Conservation (phyloP, 1,139 yeast species). For the Pichia sp. region DNA sequence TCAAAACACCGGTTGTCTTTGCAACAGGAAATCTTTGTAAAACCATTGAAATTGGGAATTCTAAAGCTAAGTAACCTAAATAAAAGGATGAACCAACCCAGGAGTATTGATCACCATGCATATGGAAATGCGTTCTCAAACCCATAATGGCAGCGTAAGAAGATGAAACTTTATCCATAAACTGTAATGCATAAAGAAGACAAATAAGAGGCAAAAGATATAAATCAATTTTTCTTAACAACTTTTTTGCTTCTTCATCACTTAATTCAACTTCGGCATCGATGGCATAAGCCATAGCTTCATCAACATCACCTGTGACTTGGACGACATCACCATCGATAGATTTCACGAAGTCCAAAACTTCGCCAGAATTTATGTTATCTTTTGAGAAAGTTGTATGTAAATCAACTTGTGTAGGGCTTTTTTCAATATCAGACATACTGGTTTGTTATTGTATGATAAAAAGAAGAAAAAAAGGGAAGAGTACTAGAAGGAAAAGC, state of each 20-base stretch:
- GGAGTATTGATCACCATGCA: conserved; percentile 47
- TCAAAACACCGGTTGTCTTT: conserved; percentile 32
- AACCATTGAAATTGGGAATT: conserved; percentile 38
- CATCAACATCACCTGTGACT: conserved; percentile 31
- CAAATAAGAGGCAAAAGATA: conserved; percentile 51
- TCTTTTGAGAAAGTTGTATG: conserved; percentile 27
- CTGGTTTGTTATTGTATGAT: not conserved
- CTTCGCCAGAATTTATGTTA: conserved; percentile 26
- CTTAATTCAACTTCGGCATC: conserved; percentile 24
- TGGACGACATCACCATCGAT: conserved; percentile 30
- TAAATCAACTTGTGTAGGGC: conserved; percentile 3
- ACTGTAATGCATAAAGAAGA: conserved; percentile 50
- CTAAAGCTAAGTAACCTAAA: conserved; percentile 44
- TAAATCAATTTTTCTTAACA: conserved; percentile 49
- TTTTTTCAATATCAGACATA: conserved; percentile 17
- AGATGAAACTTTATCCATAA: conserved; percentile 58
- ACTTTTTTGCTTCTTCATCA: conserved; percentile 29
- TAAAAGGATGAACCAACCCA: conserved; percentile 56
- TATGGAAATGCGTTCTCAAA: conserved; percentile 36
- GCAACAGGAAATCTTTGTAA: conserved; percentile 41
- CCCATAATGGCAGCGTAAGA: conserved; percentile 59
- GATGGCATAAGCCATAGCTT: conserved; percentile 27
- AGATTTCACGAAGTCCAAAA: conserved; percentile 31
- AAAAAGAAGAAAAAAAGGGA: not conserved
- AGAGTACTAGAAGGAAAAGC: no score